These are phyloP conservation scores for Pleurotus djamor DNA, from an alignment of 768 basidiomycete species.

Conservation along the genomic window DNA sequence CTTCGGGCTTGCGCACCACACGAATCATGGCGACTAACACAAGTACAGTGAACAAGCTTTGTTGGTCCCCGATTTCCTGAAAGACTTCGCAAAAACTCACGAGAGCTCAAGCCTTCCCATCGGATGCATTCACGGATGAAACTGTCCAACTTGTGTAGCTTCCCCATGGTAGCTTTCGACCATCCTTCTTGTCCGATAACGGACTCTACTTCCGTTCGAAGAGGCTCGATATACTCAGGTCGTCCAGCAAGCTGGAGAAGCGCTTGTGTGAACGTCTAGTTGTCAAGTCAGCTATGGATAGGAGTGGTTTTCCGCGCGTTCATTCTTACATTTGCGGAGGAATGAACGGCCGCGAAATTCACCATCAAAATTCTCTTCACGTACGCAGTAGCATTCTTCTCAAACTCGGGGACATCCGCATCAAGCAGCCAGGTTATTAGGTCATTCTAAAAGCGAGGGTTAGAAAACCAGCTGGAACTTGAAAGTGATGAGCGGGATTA, in stretches of 20 bases:
- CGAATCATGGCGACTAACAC: slow-evolving; percentile 18
- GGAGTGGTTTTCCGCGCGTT: background rate
- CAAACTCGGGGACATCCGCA: slow-evolving; percentile 16
- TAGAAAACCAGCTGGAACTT: background rate
- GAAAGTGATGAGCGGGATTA: too few relatives aligned
- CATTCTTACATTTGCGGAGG: slow-evolving; percentile 22
- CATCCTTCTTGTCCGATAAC: slow-evolving; percentile 35
- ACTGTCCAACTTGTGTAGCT: slow-evolving; percentile 43
- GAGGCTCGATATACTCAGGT: slow-evolving; percentile 13
- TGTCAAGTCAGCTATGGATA: background rate
- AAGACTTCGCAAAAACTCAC: slow-evolving; percentile 15
- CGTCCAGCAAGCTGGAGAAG: slow-evolving; percentile 31
- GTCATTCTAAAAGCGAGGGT: slow-evolving; percentile 9
- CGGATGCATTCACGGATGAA: slow-evolving; percentile 40
- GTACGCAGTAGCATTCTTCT: slow-evolving; percentile 18
- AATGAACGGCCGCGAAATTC: slow-evolving; percentile 42
- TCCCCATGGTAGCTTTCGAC: slow-evolving; percentile 28
- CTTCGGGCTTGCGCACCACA: slow-evolving; percentile 13
- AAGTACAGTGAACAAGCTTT: background rate
- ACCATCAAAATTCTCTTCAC: slow-evolving; percentile 26
- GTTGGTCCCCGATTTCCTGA: background rate
- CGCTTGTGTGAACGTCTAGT: slow-evolving; percentile 32
- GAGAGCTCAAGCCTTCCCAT: slow-evolving; percentile 21
- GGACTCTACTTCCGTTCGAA: slow-evolving; percentile 42
- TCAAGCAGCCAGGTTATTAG: slow-evolving; percentile 15